phyloP scores from a whole-genome alignment of 2,329 filamentous ascomycete species.

The Aspergillus fructus region DNA sequence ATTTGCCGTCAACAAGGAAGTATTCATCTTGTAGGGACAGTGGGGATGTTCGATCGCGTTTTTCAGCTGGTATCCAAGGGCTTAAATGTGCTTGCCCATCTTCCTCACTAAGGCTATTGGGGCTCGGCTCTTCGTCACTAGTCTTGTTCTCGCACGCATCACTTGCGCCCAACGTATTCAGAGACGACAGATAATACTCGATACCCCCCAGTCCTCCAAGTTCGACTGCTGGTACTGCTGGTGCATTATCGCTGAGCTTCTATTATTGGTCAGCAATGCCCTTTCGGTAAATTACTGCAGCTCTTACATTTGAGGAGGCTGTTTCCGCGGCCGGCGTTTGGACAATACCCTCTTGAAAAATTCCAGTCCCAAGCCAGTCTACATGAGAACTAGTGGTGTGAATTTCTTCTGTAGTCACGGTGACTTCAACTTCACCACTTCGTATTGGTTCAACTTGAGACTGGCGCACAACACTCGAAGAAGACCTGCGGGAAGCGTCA shows the following conservation, averaged over 20 bases:
- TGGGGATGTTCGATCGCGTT: constrained; percentile 21
- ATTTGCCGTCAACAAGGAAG: constrained; percentile 31
- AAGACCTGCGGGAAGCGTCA: neutral
- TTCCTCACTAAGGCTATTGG: constrained; percentile 14
- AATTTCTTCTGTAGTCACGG: neutral
- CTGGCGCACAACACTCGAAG: neutral
- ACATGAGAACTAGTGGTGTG: neutral
- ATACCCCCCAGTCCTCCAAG: neutral
- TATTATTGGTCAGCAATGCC: neutral
- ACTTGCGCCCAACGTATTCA: neutral
- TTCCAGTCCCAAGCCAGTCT: neutral
- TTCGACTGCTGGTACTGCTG: neutral
- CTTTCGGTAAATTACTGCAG: neutral
- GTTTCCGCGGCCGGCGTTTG: neutral
- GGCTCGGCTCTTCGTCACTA: constrained; percentile 5
- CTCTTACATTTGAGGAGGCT: neutral
- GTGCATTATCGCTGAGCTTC: neutral
- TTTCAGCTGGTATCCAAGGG: constrained; percentile 24
- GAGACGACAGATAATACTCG: neutral
- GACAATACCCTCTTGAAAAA: neutral
- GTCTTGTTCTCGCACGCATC: neutral
- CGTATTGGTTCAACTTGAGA: neutral
- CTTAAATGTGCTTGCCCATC: constrained; percentile 14
- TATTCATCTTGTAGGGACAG: constrained; percentile 26
- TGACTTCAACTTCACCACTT: neutral